Base-by-base conservation (phyloP, 2,329 filamentous ascomycete species). In the Fusarium avenaceum region DNA sequence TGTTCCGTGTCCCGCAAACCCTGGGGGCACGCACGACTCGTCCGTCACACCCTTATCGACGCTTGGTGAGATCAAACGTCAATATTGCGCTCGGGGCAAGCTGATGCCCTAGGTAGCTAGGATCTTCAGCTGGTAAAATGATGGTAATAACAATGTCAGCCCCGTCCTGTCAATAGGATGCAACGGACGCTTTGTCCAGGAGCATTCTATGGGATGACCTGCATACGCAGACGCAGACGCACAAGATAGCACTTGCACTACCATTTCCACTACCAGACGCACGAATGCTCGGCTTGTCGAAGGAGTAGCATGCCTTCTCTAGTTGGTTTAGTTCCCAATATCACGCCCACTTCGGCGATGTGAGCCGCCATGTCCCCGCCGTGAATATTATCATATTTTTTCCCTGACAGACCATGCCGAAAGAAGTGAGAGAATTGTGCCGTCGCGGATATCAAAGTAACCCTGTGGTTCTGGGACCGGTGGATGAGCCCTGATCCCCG, bases 61-160 rank as follows among this genome's bases (percentile, higher is more conserved):
- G 24, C 51, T 63, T 50, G 39, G 52, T 60, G 63, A 74, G 51
- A 70, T 70, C 64, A 61, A 46, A 40, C 24, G 47, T 64, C 47
- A 60, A 49, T 63, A 47, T 61, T 48, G 50, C 44, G 39, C 48
- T 46, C 39, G 48, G 46, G 57, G 61, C 60, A 57, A 64, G 69
- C 71, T 74, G 72, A 70, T 67, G 32, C 35, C 56, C 67, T 56
- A 42, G 48, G 64, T n/a, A 38, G 35, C 35, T 14, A n/a, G 35
- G 35, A 69, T 63, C 50, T 56, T 59, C 60, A 52, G 57, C 60
- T 74, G 54, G 54, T 59, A 55, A 73, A 51, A 74, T 74, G 63
- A 72, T 45, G 40, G 44, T 62, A 58, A 71, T 70, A 68, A 68
- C 50, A 67, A 56, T 59, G 46, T 46, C 57, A 58, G 52, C 48